These are phyloP conservation scores for Petasospora rhodanensis DNA, from an alignment of 1,139 yeast species.

Conservation along the genomic window DNA sequence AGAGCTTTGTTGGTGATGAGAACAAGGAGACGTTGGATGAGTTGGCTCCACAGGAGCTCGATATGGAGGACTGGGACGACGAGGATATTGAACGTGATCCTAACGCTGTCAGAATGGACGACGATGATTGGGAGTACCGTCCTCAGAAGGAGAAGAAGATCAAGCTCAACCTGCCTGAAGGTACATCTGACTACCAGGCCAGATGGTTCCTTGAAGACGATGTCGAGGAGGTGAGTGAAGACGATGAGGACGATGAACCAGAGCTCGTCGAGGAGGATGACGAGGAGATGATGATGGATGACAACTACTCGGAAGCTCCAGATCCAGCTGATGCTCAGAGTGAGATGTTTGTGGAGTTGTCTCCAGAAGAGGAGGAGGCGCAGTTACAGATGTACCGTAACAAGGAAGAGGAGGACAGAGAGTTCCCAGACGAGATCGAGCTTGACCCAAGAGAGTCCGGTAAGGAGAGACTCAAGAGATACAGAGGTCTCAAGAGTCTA, in stretches of 20 bases:
- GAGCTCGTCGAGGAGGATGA: conserved; percentile 30
- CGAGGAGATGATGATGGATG: conserved; percentile 32
- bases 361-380: conserved; percentile 78
- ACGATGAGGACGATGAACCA: conserved; percentile 31
- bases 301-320: conserved; percentile 32
- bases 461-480: conserved; percentile 65
- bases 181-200: conserved; percentile 92
- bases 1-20: conserved; percentile 39
- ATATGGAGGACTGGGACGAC: conserved; percentile 45
- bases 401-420: conserved; percentile 76
- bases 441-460: conserved; percentile 73
- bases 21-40: conserved; percentile 65
- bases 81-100: conserved; percentile 39
- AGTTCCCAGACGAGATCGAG: conserved; percentile 95
- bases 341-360: conserved; percentile 67
- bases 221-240: conserved; percentile 45
- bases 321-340: conserved; percentile 46
- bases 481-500: conserved; percentile 83
- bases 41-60: conserved; percentile 55
- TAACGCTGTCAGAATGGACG: conserved; percentile 62
- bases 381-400: conserved; percentile 69
- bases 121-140: conserved; percentile 28
- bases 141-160: conserved; percentile 31
- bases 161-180: conserved; percentile 63
- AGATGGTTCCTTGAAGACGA: conserved; percentile 81